These are phyloP conservation scores for Fusarium foetens DNA, from an alignment of 2,329 filamentous ascomycete species.

Conservation along the genomic window DNA sequence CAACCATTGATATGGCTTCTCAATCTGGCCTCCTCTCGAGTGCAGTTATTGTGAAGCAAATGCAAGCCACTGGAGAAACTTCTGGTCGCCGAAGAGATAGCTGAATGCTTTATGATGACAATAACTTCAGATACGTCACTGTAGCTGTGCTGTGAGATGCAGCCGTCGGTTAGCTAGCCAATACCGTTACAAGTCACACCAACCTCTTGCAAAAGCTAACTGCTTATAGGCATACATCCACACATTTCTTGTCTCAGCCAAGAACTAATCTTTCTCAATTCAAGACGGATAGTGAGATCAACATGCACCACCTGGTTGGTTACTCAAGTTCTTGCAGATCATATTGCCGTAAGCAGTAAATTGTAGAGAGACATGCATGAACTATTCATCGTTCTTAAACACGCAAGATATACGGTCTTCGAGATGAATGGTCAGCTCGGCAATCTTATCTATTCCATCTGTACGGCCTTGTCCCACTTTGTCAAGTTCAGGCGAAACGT, in stretches of 20 bases:
- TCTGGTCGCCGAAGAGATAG: neutral
- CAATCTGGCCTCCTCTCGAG: fast-evolving
- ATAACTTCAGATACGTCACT: neutral
- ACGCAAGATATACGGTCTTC: neutral
- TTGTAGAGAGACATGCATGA: neutral
- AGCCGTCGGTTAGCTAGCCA: neutral
- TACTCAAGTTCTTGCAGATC: neutral
- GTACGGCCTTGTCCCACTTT: neutral
- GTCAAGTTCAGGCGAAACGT: neutral
- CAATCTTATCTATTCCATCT: neutral
- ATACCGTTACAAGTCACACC: neutral
- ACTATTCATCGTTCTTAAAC: neutral
- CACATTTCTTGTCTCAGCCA: fast-evolving
- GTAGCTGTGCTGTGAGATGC: neutral
- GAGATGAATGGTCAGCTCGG: neutral
- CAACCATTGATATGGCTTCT: neutral
- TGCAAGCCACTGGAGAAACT: neutral
- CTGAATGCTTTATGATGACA: too few relatives aligned
- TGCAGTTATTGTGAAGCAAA: neutral
- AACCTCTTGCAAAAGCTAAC: neutral
- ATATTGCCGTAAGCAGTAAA: neutral
- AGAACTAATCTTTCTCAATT: neutral
- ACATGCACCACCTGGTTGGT: neutral
- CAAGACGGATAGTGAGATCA: fast-evolving
- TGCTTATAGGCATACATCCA: neutral